Evolutionary conservation across 2,329 filamentous ascomycete species (phyloP).

Genomic region (Fusarium staphyleae): DNA sequence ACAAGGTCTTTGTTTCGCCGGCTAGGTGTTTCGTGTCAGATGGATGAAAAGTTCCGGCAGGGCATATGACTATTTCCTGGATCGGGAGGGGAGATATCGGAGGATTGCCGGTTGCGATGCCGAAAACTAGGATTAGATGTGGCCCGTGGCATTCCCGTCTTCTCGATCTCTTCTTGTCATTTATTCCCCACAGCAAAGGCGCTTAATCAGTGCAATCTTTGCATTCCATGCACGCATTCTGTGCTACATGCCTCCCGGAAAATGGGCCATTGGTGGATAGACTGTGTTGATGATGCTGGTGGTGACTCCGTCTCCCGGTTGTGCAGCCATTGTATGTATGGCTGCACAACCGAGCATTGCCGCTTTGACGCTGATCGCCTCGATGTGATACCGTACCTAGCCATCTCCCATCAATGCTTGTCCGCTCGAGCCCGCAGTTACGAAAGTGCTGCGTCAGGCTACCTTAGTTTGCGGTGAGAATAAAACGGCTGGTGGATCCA

Average conservation of each 20-base stretch:
- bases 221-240: slow-evolving; percentile 1
- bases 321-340: background rate
- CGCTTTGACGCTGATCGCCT: background rate
- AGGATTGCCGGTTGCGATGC: too few relatives aligned
- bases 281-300: slow-evolving; percentile 18
- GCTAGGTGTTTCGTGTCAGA: slow-evolving; percentile 4
- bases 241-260: slow-evolving; percentile 20
- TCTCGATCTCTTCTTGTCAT: slow-evolving; percentile 4
- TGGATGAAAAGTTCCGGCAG: slow-evolving; percentile 3
- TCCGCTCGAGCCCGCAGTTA: slow-evolving; percentile 2
- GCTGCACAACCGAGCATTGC: slow-evolving; percentile 1
- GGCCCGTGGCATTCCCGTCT: slow-evolving; percentile 12
- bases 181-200: slow-evolving; percentile 3
- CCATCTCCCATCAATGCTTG: slow-evolving; percentile 1
- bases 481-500: background rate
- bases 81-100: too few relatives aligned
- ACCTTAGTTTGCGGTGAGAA: slow-evolving; percentile 30
- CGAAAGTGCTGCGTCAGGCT: slow-evolving; percentile 11
- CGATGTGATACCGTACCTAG: slow-evolving; percentile 7
- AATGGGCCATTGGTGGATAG: slow-evolving; percentile 27
- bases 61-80: too few relatives aligned
- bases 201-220: slow-evolving; percentile 2
- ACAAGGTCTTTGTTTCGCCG: slow-evolving; percentile 3
- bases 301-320: slow-evolving; percentile 2
- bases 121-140: too few relatives aligned